These are phyloP conservation scores for Monilinia laxa DNA, from an alignment of 2,329 filamentous ascomycete genomes.

Conservation along the genomic window DNA sequence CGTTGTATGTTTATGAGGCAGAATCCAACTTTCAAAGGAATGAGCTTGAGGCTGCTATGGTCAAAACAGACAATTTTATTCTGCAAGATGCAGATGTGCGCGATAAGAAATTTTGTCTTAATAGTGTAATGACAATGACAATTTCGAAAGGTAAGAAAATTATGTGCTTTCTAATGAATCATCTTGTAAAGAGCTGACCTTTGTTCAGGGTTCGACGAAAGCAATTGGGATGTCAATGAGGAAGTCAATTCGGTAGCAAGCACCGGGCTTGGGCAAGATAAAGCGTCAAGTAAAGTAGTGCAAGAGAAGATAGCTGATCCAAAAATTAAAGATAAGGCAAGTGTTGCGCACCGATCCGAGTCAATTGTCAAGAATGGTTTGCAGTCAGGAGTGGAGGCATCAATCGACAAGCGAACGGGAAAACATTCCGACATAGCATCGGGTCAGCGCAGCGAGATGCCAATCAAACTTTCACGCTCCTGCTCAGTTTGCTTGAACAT, in stretches of 20 bases:
- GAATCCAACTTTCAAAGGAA: not conserved
- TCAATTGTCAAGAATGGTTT: not conserved
- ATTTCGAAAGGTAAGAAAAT: not conserved
- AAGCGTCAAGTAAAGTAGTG: not conserved
- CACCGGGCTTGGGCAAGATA: not conserved
- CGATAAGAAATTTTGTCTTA: not conserved
- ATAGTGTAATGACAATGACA: not conserved
- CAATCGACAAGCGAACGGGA: not conserved
- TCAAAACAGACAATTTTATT: conserved; percentile 6
- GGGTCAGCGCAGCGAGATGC: not conserved
- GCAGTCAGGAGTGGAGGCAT: not conserved
- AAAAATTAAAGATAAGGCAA: not conserved
- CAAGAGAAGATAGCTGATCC: not conserved
- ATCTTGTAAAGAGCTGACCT: not conserved
- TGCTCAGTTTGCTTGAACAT: not conserved
- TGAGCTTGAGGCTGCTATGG: not conserved
- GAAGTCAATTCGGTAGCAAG: not conserved
- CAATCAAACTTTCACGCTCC: not conserved
- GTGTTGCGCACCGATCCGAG: not conserved
- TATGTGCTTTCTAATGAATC: not conserved
- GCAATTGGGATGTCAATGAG: not conserved
- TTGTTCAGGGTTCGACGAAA: not conserved
- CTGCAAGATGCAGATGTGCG: not conserved
- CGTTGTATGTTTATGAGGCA: conserved; percentile 8
- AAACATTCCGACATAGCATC: not conserved